Evolutionary conservation across 2,329 filamentous ascomycete species (phyloP).

Genomic region (Verticillium zaregamsianum): DNA sequence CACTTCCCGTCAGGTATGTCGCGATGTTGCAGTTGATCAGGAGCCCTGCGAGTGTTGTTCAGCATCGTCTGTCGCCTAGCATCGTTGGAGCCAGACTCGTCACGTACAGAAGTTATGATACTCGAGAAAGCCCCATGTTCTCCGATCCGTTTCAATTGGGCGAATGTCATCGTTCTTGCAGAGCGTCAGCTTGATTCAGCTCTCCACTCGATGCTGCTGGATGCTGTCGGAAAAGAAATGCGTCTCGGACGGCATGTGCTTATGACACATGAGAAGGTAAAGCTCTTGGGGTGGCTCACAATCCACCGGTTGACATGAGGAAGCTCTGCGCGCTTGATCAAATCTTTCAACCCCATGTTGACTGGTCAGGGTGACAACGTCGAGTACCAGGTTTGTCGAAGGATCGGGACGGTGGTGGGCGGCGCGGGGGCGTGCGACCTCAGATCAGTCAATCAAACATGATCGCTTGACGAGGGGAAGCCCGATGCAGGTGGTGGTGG

Average conservation of each 20-base stretch:
- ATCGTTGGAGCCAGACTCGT: not conserved
- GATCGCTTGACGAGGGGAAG: not conserved
- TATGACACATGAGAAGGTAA: not conserved
- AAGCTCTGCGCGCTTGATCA: conserved; percentile 21
- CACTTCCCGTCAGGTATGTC: conserved; percentile 34
- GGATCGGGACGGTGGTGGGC: not conserved
- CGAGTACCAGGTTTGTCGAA: not conserved
- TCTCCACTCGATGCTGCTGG: not conserved
- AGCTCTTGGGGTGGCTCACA: conserved; percentile 10
- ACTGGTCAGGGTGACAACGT: not conserved
- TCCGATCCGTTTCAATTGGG: conserved; percentile 35
- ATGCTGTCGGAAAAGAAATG: not conserved
- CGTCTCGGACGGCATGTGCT: conserved; percentile 3
- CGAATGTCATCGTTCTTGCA: conserved; percentile 45
- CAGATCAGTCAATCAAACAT: not conserved
- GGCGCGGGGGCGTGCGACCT: not conserved
- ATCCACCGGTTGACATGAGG: conserved; percentile 28
- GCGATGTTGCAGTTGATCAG: conserved; percentile 41
- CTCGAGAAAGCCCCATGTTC: conserved; percentile 37
- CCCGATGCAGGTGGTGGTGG: not conserved
- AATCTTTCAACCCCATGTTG: conserved; percentile 17
- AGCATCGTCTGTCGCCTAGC: not conserved
- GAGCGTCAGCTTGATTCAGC: conserved; percentile 1
- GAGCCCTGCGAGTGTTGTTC: conserved; percentile 28
- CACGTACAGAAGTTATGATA: conserved; percentile 39